Evolutionary conservation across 805 yeast species (phyloP).

Genomic region (Wickerhamiella sorbophila): DNA sequence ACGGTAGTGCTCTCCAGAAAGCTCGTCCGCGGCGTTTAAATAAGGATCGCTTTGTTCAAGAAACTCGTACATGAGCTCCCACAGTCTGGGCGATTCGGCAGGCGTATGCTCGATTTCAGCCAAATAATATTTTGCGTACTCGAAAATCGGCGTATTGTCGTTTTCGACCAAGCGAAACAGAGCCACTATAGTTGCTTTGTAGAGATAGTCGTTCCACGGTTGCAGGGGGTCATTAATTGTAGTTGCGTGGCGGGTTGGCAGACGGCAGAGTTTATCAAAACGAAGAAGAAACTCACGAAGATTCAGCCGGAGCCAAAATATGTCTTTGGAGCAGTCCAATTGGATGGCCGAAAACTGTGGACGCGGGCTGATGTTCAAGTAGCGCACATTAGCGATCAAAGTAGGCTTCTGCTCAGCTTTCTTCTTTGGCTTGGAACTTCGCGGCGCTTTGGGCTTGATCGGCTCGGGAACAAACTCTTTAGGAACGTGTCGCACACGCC

Average conservation of each 20-base stretch:
- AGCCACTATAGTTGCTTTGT: conserved; percentile 23
- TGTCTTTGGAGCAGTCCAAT: conserved; percentile 16
- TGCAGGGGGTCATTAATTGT: conserved; percentile 25
- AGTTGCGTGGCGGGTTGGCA: conserved; percentile 23
- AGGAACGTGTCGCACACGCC: not conserved
- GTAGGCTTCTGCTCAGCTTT: conserved; percentile 6
- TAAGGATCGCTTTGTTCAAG: conserved; percentile 11
- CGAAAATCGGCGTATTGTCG: conserved; percentile 22
- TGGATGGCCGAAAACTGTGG: conserved; percentile 21
- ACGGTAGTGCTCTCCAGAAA: conserved; percentile 17
- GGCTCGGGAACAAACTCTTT: conserved; percentile 1
- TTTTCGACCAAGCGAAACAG: conserved; percentile 22
- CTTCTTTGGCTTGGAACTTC: not conserved
- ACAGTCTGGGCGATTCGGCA: conserved; percentile 22
- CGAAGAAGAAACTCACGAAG: conserved; percentile 27
- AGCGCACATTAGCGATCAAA: conserved; percentile 11
- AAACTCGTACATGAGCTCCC: conserved; percentile 23
- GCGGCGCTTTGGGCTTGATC: not conserved
- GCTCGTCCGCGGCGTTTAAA: conserved; percentile 10
- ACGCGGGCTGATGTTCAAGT: conserved; percentile 8
- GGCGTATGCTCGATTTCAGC: conserved; percentile 23
- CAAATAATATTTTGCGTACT: conserved; percentile 16
- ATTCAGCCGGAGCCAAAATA: conserved; percentile 24
- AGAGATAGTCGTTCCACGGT: conserved; percentile 26
- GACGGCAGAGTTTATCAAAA: conserved; percentile 26